phyloP scores from a whole-genome alignment of 805 yeast species.

The Yarrowia sp. region DNA sequence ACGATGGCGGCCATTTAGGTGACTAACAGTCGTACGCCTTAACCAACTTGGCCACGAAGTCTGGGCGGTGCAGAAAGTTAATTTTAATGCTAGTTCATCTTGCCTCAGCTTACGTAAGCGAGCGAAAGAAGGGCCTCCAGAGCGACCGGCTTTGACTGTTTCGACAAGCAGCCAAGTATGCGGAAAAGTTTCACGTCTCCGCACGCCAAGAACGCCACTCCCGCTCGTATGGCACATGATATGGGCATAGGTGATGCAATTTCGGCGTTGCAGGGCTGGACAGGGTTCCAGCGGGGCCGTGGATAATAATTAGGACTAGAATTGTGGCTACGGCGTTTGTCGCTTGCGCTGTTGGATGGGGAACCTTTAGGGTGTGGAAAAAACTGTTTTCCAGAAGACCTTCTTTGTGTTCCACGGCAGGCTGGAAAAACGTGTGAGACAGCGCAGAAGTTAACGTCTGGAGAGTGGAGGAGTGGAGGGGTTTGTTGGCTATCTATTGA shows the following conservation, averaged over 20 bases:
- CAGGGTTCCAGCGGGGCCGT: not conserved
- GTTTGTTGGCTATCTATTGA: no score
- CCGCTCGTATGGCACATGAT: no score
- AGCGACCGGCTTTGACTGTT: no score
- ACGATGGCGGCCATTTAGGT: slow-evolving; percentile 27
- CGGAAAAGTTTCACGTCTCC: no score
- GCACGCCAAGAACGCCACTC: no score
- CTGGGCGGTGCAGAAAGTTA: no score
- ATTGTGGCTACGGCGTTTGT: not conserved
- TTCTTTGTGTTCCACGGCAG: not conserved
- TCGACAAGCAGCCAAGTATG: no score
- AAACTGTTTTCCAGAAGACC: not conserved
- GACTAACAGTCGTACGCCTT: slow-evolving; percentile 27
- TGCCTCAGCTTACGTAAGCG: no score
- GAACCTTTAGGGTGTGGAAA: not conserved
- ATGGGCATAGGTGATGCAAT: slow-evolving; percentile 5
- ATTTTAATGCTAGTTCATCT: no score
- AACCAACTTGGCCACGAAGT: slow-evolving; percentile 27
- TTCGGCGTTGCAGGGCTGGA: not conserved
- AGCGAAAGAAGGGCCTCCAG: no score
- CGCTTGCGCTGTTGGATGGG: not conserved
- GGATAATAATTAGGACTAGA: no score
- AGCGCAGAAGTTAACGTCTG: not conserved
- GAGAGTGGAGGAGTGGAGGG: no score
- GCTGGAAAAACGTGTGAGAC: not conserved